A percentile compares a stretch with the other conserved stretches of the same genome.
Evolutionary conservation across 1,284 basidiomycete genomes (phyloP).

Genomic region (Ceratobasidium sp.): DNA sequence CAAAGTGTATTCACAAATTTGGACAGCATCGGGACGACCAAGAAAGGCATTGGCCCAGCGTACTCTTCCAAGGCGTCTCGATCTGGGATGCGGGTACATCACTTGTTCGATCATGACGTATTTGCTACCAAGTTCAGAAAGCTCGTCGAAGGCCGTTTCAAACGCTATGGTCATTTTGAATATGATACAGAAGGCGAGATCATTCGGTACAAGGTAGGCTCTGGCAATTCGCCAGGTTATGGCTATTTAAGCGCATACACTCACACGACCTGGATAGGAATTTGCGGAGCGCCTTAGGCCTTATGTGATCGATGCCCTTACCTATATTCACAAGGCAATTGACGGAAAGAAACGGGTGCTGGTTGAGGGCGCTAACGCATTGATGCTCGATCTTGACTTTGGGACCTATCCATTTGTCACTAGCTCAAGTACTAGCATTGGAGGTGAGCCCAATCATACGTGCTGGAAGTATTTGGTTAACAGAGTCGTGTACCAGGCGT

Average conservation of each 20-base stretch:
- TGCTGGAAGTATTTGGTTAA: neutral
- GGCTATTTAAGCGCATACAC: conserved; percentile 23
- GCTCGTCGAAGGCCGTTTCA: conserved; percentile 96
- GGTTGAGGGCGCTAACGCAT: conserved; percentile 96
- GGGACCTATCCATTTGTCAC: conserved; percentile 99
- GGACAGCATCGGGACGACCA: conserved; percentile 92
- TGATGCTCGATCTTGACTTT: conserved; percentile 98
- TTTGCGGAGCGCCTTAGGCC: conserved; percentile 89
- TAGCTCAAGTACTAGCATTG: conserved; percentile 91
- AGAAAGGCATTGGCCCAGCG: conserved; percentile 97
- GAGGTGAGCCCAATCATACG: conserved; percentile 60
- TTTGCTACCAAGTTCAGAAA: conserved; percentile 95
- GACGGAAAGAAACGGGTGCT: conserved; percentile 78
- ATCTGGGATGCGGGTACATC: conserved; percentile 95
- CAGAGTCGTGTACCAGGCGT: conserved; percentile 62
- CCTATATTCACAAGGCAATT: conserved; percentile 86
- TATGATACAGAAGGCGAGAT: conserved; percentile 99
- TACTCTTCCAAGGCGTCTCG: conserved; percentile 98
- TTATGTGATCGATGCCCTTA: conserved; percentile 88
- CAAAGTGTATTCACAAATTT: neutral
- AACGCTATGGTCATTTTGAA: conserved; percentile 97
- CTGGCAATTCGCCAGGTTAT: neutral
- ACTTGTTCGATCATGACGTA: conserved; percentile 88
- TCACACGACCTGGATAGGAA: conserved; percentile 58
- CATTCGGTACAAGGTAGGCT: conserved; percentile 81